A percentile compares a stretch with the other conserved stretches of the same genome.
These are phyloP conservation scores for Lachancea quebecensis DNA, from an alignment of 805 yeast species.

Conservation along the genomic window DNA sequence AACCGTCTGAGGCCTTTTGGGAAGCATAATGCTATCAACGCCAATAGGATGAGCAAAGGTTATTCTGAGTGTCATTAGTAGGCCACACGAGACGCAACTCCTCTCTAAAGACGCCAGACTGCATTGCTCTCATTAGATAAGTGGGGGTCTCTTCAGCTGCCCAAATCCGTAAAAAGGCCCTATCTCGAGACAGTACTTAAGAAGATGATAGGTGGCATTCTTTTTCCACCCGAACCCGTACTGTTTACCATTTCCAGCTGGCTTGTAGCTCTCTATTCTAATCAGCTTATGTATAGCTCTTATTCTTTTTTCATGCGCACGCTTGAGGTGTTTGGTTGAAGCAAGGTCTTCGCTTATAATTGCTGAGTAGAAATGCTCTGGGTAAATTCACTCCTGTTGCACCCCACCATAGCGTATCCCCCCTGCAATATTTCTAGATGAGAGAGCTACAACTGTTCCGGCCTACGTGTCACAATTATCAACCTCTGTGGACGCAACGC, in stretches of 20 bases:
- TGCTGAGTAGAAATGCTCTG: neutral
- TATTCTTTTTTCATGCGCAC: neutral
- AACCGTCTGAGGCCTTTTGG: too few relatives aligned
- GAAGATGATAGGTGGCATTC: neutral
- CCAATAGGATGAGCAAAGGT: too few relatives aligned
- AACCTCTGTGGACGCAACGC: too few relatives aligned
- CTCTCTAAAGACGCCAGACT: neutral
- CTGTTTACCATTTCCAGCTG: conserved; percentile 3
- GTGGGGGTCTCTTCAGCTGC: neutral
- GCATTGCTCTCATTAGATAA: neutral
- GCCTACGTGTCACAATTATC: too few relatives aligned
- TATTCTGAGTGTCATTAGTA: neutral
- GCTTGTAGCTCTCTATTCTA: neutral
- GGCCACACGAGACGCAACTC: neutral
- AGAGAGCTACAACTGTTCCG: too few relatives aligned
- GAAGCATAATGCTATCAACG: too few relatives aligned
- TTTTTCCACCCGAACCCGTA: conserved; percentile 1
- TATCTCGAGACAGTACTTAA: conserved; percentile 1
- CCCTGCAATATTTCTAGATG: neutral
- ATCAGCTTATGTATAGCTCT: neutral
- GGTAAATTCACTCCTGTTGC: neutral
- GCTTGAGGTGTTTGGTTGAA: neutral
- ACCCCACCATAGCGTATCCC: neutral
- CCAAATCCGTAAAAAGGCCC: conserved; percentile 3
- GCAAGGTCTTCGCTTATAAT: neutral